Conservation (phyloP, 306 rosid species). For the Albizia julibrissin region DNA sequence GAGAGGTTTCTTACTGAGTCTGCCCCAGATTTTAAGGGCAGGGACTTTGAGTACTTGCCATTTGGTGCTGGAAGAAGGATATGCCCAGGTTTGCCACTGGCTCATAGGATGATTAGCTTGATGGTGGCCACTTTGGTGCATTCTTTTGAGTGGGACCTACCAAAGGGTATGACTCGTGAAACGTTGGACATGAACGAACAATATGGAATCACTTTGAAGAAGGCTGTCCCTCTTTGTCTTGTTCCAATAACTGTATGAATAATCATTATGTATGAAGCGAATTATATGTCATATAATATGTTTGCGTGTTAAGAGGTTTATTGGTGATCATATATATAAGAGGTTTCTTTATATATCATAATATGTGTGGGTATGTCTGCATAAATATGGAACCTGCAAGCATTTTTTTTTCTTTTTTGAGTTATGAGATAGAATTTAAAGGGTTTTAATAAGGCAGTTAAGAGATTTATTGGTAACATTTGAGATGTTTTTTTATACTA, state of each 20-base stretch:
- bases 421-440: not conserved
- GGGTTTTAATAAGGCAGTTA: not conserved
- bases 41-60: conserved; percentile 57
- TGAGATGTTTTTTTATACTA: no score
- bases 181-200: conserved; percentile 60
- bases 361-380: not conserved
- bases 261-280: not conserved
- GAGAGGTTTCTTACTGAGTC: conserved; percentile 45
- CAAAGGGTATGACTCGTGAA: conserved; percentile 40
- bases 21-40: conserved; percentile 44
- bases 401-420: not conserved
- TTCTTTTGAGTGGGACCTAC: conserved; percentile 61
- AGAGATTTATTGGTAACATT: not conserved
- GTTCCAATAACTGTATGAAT: conserved; percentile 31
- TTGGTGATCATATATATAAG: no score
- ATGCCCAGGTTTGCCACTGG: conserved; percentile 65
- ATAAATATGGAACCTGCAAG: no score
- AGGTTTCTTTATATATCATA: no score
- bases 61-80: conserved; percentile 69
- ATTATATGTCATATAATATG: not conserved
- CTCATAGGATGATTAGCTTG: conserved; percentile 54
- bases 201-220: conserved; percentile 60
- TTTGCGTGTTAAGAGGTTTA: no score
- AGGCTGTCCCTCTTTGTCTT: conserved; percentile 52
- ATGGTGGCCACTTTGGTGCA: conserved; percentile 51